Evolutionary conservation across 73 alveolate genomes (phyloP), one percentile per base, ranked within the genome.

Genomic region (Paramecium pentaurelia): DNA sequence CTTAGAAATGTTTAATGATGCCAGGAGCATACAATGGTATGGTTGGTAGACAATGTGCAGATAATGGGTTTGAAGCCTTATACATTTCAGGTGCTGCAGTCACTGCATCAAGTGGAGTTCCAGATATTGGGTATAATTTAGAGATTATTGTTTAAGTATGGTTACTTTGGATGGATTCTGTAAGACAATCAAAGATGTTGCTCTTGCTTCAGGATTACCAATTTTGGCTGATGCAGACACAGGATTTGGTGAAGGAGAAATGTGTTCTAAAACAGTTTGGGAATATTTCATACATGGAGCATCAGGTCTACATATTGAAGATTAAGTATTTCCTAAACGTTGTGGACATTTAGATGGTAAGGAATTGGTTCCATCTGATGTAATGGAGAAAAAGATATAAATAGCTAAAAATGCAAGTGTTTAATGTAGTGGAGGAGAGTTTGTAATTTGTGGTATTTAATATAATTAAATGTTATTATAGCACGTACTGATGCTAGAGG

Each of bases 401-500:
- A 92, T 93, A 36, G 97, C 98, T 6, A 96, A 88, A 37, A 64
- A 92, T 38, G 97, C 97, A 10, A 86, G 96, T 85, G 93, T 93
- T 32, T 71, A 94, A 16, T 96, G 97, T 94, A 93, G 99, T 14
- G 95, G 96, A 34, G 99, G 99, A 40, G 98, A 96, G 37, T 97
- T 97, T 86, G 95, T 97, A 3, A 92, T 97, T 37, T 97, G 99
- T 73, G 87, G 87, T 73, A 73, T 3, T 1, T 6, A 18, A 73
- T 37, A 8, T 38, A 18, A 3, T 30, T 2, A 14, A 71, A 10
- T 4, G 18, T 14, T 4, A 4, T 0, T 54, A 4, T 54, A 73
- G 99, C 99, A 25, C 92, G 99, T 38, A 97, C 99, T 36, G 99
- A 97, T 93, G 99, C 99, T 8, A 95, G 98, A 49, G 96, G 97